Conservation (phyloP, 768 basidiomycete genomes). For the Phylloporus scabripes region DNA sequence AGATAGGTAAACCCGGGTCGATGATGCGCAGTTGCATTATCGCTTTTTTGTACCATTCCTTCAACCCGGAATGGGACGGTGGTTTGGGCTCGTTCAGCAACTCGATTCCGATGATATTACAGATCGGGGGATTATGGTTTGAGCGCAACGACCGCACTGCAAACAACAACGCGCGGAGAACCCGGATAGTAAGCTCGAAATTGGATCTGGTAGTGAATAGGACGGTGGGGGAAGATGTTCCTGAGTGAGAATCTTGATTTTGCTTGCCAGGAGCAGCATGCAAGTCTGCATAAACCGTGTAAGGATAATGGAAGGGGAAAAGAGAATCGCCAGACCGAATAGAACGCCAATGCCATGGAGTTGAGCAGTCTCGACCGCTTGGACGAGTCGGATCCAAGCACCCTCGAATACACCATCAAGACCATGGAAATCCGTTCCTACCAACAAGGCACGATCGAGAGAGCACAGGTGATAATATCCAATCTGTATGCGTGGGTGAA, state of each 20-base stretch:
- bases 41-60: slow-evolving; percentile 58
- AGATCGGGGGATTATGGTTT: slow-evolving; percentile 34
- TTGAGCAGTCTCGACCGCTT: slow-evolving; percentile 55
- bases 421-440: slow-evolving; percentile 60
- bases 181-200: slow-evolving; percentile 42
- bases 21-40: slow-evolving; percentile 48
- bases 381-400: slow-evolving; percentile 61
- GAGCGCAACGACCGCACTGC: slow-evolving; percentile 44
- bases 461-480: slow-evolving; percentile 69
- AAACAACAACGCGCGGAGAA: slow-evolving; percentile 42
- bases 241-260: slow-evolving; percentile 62
- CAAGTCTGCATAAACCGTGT: slow-evolving; percentile 44
- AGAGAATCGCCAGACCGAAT: slow-evolving; percentile 43
- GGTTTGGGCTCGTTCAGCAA: slow-evolving; percentile 59
- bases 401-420: slow-evolving; percentile 47
- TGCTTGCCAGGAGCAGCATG: slow-evolving; percentile 76
- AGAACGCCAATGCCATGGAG: slow-evolving; percentile 64
- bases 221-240: slow-evolving; percentile 45
- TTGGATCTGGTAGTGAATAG: slow-evolving; percentile 46
- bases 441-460: slow-evolving; percentile 50
- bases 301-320: slow-evolving; percentile 13
- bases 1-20: slow-evolving; percentile 57
- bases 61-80: slow-evolving; percentile 43
- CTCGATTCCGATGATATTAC: slow-evolving; percentile 51
- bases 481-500: slow-evolving; percentile 39